Percentiles rank a stretch among this genome's conserved stretches.
Evolutionary conservation across 2,329 filamentous ascomycete genomes (phyloP).

Genomic region (Hypocreales sp.): DNA sequence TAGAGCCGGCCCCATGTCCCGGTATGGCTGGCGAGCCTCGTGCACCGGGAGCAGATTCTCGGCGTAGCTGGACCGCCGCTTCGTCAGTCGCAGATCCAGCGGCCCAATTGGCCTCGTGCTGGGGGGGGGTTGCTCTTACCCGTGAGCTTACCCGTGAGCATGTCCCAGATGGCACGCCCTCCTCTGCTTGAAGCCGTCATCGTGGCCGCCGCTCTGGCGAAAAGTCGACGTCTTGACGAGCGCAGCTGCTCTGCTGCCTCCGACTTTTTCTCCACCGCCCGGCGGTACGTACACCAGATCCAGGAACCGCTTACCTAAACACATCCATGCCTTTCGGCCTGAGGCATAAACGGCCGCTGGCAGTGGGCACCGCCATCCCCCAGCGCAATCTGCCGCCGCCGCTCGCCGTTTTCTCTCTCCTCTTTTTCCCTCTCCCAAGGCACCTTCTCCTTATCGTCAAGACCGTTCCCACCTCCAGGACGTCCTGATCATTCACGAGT

Average conservation of each 20-base stretch:
- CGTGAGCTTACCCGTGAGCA: conserved; percentile 38
- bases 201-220: conserved; percentile 7
- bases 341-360: conserved; percentile 8
- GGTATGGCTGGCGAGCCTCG: conserved; percentile 10
- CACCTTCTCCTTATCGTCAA: conserved; percentile 95
- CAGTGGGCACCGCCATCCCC: no score
- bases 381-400: conserved; percentile 4
- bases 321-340: conserved; percentile 9
- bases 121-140: no score
- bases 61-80: conserved; percentile 15
- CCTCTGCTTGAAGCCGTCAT: conserved; percentile 44
- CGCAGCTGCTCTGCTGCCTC: conserved; percentile 5
- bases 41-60: conserved; percentile 22
- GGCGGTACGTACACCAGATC: no score
- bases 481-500: conserved; percentile 83
- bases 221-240: conserved; percentile 2
- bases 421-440: conserved; percentile 32
- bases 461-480: conserved; percentile 51
- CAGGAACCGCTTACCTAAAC: conserved; percentile 5
- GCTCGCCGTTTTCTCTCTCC: conserved; percentile 5
- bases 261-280: conserved; percentile 14
- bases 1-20: conserved; percentile 17
- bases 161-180: conserved; percentile 29
- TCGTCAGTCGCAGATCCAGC: no score
- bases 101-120: no score